These are phyloP conservation scores for Oryza nivara DNA, from an alignment of 176 grass and related monocot species.

Conservation along the genomic window DNA sequence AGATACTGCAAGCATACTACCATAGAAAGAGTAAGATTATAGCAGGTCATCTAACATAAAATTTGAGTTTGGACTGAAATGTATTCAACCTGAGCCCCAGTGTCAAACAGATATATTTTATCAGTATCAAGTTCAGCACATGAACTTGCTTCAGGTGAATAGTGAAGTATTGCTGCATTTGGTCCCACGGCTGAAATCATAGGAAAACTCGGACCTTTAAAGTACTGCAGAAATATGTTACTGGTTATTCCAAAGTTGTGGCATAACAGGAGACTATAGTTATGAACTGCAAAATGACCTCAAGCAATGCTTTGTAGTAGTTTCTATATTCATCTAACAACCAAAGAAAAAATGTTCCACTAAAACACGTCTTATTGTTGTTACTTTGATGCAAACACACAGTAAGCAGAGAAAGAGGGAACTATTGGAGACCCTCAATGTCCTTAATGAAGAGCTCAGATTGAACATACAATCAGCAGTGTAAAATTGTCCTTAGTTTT, in stretches of 20 bases:
- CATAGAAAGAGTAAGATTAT: conserved; percentile 29
- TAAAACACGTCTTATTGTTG: background rate
- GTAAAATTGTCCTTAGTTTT: too few relatives aligned
- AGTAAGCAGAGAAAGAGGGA: too few relatives aligned
- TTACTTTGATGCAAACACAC: too few relatives aligned
- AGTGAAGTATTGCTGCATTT: conserved; percentile 96
- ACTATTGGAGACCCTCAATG: too few relatives aligned
- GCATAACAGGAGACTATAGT: background rate
- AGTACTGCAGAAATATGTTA: conserved; percentile 63
- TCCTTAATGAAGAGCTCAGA: too few relatives aligned
- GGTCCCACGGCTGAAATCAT: conserved; percentile 97
- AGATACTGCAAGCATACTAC: conserved; percentile 64
- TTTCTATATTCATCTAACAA: background rate
- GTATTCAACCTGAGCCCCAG: conserved; percentile 84
- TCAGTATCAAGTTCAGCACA: conserved; percentile 91
- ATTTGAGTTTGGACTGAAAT: conserved; percentile 20
- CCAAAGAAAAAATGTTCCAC: conserved; percentile 2
- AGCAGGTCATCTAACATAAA: conserved; percentile 34
- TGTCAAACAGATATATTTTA: conserved; percentile 97
- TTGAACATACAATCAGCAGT: too few relatives aligned
- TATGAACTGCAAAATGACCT: conserved; percentile 11
- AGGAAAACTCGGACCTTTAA: conserved; percentile 90
- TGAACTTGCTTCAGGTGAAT: conserved; percentile 73
- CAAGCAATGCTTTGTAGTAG: conserved; percentile 13
- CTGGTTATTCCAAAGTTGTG: conserved; percentile 31